Conservation (phyloP, 2,329 filamentous ascomycete species). For the Aquanectria penicillioides region DNA sequence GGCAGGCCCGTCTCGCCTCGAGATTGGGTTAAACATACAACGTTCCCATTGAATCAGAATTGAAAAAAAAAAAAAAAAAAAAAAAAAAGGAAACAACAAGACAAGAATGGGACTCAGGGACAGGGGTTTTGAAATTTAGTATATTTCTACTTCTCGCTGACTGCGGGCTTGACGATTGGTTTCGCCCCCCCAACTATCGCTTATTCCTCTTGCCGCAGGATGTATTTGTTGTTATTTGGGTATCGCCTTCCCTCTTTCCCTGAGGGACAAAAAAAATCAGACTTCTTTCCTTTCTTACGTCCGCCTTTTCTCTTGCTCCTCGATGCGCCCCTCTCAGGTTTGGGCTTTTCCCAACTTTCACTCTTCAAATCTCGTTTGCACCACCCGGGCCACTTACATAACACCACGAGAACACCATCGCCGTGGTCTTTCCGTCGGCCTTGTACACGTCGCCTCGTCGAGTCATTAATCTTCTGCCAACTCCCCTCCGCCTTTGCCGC, state of each 20-base stretch:
- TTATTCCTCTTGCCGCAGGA: conserved; percentile 22
- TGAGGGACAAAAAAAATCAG: conserved; percentile 31
- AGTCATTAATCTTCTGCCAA: conserved; percentile 15
- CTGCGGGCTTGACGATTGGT: conserved; percentile 10
- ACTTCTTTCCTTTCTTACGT: conserved; percentile 10
- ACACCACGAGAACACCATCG: no score
- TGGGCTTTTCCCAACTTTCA: background rate
- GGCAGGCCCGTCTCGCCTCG: no score
- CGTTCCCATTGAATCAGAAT: background rate
- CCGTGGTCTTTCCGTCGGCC: background rate
- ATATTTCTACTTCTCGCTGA: conserved; percentile 13
- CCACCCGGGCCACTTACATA: no score
- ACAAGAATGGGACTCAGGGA: background rate
- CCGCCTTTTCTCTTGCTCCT: conserved; percentile 11
- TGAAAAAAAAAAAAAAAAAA: background rate
- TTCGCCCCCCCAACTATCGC: conserved; percentile 13
- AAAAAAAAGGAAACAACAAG: background rate
- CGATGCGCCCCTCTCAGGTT: background rate
- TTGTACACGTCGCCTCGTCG: conserved; percentile 10
- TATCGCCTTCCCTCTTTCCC: conserved; percentile 41
- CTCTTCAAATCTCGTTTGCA: background rate
- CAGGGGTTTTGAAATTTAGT: background rate
- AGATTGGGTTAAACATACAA: background rate
- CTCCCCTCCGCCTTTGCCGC: background rate
- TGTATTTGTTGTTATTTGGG: conserved; percentile 35